Conservation (phyloP, 345 rosid genomes). For the Moricandia arvensis region DNA sequence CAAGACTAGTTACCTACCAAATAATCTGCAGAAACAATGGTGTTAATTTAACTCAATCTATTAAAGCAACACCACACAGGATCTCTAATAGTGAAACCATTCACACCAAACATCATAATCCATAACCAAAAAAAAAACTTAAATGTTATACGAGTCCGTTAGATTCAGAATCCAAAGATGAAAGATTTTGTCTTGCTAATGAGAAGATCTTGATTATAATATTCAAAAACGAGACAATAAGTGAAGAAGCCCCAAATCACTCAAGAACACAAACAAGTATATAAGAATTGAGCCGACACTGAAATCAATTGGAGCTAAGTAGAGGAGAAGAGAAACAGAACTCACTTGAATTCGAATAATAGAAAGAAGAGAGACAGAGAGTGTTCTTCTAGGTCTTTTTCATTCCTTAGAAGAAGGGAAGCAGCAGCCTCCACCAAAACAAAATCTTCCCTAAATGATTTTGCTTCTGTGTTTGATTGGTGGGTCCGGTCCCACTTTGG, state of each 20-base stretch:
- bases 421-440: no score
- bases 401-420: no score
- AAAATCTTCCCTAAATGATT: background rate
- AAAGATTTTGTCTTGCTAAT: background rate
- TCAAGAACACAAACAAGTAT: no score
- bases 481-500: background rate
- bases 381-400: no score
- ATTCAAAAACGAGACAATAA: no score
- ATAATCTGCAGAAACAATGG: background rate
- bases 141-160: background rate
- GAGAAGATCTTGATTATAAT: background rate
- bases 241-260: no score
- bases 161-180: background rate
- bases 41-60: no score
- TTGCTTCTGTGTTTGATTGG: background rate
- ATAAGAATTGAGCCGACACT: no score
- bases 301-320: no score
- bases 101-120: background rate
- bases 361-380: no score
- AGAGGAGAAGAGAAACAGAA: background rate
- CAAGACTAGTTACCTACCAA: background rate
- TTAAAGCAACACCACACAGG: background rate
- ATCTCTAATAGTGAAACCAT: conserved; percentile 12
- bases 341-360: background rate
- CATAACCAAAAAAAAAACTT: background rate